Conservation (phyloP, 768 basidiomycete genomes). For the Udeniomyces megalosporus region DNA sequence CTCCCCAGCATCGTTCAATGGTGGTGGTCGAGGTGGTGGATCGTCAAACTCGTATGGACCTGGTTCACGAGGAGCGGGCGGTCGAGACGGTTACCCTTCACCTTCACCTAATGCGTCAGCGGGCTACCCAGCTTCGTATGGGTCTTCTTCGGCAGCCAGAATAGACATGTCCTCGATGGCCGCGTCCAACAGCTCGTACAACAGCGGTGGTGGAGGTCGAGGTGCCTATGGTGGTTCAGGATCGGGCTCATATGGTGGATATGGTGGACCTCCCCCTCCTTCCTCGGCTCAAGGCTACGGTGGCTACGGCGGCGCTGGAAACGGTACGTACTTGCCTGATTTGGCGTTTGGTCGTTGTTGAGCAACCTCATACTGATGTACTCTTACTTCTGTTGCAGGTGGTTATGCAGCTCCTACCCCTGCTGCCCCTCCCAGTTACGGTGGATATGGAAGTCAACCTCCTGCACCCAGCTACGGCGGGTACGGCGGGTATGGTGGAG, state of each 20-base stretch:
- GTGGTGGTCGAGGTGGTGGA: slow-evolving; percentile 22
- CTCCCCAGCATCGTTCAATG: slow-evolving; percentile 8
- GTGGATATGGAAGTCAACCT: slow-evolving; percentile 16
- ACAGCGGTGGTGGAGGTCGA: too few relatives aligned
- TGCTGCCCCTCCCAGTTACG: slow-evolving; percentile 1
- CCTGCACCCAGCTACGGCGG: slow-evolving; percentile 26
- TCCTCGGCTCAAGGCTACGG: slow-evolving; percentile 18
- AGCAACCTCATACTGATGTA: too few relatives aligned
- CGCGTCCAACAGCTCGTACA: too few relatives aligned
- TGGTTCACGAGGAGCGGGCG: not conserved
- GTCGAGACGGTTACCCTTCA: slow-evolving; percentile 1
- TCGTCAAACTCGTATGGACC: not conserved
- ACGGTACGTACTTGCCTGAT: too few relatives aligned
- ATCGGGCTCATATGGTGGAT: slow-evolving; percentile 25
- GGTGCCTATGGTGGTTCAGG: slow-evolving; percentile 9
- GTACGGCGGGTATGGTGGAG: slow-evolving; percentile 32
- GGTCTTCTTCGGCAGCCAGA: slow-evolving; percentile 2
- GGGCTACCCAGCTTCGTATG: not conserved
- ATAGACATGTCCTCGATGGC: slow-evolving; percentile 1
- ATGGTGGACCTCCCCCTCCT: slow-evolving; percentile 18
- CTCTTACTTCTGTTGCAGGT: too few relatives aligned
- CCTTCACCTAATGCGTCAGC: not conserved
- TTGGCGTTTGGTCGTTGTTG: too few relatives aligned
- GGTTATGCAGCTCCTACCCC: not conserved
- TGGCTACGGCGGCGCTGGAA: slow-evolving; percentile 16